These are phyloP conservation scores for Escovopsis sp. DNA, from an alignment of 2,329 filamentous ascomycete genomes.

Conservation along the genomic window DNA sequence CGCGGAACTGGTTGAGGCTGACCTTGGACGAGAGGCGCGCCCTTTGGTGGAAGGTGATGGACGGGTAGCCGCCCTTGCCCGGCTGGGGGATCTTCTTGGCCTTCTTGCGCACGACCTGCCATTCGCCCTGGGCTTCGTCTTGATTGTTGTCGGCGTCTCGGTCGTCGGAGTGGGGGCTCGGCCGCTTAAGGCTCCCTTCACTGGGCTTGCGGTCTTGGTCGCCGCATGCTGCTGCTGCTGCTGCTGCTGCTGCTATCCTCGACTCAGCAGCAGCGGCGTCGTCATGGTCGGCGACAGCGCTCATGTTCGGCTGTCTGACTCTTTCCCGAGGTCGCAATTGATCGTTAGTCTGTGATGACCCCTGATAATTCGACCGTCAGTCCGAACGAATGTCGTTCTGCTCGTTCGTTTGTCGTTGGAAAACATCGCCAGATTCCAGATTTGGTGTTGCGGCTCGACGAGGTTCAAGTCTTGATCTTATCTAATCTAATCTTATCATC, in stretches of 20 bases:
- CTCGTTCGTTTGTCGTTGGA: no score
- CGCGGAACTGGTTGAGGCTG: constrained; percentile 46
- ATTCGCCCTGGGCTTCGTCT: constrained; percentile 26
- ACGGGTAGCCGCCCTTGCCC: constrained; percentile 42
- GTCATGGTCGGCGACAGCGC: constrained; percentile 3
- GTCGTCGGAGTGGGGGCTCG: constrained; percentile 28
- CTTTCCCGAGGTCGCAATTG: no score
- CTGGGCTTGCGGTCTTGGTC: constrained; percentile 7
- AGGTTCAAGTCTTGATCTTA: no score
- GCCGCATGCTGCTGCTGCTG: no score
- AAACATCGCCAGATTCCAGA: no score
- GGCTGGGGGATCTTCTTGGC: constrained; percentile 44
- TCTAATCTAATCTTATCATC: no score
- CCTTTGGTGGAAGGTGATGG: constrained; percentile 40
- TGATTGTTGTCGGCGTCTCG: constrained; percentile 16
- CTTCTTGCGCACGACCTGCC: constrained; percentile 46
- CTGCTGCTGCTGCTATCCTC: constrained; percentile 8
- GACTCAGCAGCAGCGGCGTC: constrained; percentile 6
- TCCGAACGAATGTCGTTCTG: no score
- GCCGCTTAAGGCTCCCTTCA: constrained; percentile 31
- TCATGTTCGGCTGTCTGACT: no score
- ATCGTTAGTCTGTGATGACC: no score
- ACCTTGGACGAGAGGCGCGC: constrained; percentile 46
- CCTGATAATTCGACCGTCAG: no score
- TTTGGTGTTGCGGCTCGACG: no score